Base-by-base conservation (phyloP, 345 rosid genomes). In the Populus tremula region DNA sequence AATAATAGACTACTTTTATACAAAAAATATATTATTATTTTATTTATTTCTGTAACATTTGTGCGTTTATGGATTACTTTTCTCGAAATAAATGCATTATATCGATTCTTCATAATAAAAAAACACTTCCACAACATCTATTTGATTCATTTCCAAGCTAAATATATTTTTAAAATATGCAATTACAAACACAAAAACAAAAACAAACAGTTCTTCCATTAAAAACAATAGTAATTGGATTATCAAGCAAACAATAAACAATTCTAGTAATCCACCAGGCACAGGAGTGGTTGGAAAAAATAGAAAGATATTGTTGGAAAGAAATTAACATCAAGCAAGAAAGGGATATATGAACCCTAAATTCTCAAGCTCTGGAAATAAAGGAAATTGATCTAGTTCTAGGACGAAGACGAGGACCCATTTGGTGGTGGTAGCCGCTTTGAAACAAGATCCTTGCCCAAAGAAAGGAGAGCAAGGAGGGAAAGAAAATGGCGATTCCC, bases 401-500 rank as follows among this genome's bases (percentile, higher is more conserved):
- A n/a, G 12, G 63, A 8, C n/a, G 23, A 53, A 8, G 41, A 2
- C 3, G 33, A 62, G 67, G 11, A 25, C 27, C 62, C 21, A 16
- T 68, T 3, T 6, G 70, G 47, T 38, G 16, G 74, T 71, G 33
- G 85, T 73, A 33, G 12, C 13, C 67, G 2, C 53, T 2, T 35
- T 35, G 17, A 12, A 64, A 45, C 53, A 72, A 63, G 43, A 25
- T 70, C 21, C 39, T 7, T 8, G 35, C 31, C n/a, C 33, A 45
- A 45, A 33, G 35, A 71, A 50, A 71, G 2, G n/a, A 17, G 11
- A 12, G 36, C 36, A 33, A 33, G 11, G 49, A 5, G 2, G 63
- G n/a, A 64, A 70, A 45, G 35, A 70, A 20, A 23, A 38, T 53
- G 65, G 59, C 72, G 49, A 69, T 74, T 56, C 45, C 69, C 29